Percentiles rank a stretch among this genome's conserved stretches.
Conservation (phyloP, 2,329 filamentous ascomycete species). For the Pezicula rhizophila region DNA sequence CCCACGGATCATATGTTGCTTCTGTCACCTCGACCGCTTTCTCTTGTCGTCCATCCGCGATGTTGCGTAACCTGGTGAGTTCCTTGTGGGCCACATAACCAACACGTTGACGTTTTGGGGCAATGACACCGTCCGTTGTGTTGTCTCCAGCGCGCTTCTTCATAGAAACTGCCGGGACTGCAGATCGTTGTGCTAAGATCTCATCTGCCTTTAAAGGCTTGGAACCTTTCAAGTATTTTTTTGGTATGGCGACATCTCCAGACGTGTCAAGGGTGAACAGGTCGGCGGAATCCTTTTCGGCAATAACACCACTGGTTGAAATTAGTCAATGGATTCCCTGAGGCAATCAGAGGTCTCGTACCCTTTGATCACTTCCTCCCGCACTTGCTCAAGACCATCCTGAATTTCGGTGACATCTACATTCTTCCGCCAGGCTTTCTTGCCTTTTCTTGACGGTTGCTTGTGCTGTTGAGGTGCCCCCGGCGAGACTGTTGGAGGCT, state of each 20-base stretch:
- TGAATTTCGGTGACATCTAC: slow-evolving; percentile 87
- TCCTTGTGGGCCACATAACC: slow-evolving; percentile 84
- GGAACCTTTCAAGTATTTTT: slow-evolving; percentile 59
- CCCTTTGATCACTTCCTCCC: slow-evolving; percentile 89
- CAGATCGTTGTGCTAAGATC: slow-evolving; percentile 80
- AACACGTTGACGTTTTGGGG: slow-evolving; percentile 67
- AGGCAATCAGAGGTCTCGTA: slow-evolving; percentile 32
- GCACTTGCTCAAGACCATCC: slow-evolving; percentile 73
- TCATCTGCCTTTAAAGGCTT: slow-evolving; percentile 87
- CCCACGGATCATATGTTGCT: slow-evolving; percentile 77
- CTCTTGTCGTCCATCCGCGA: slow-evolving; percentile 66
- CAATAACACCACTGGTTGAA: slow-evolving; percentile 65
- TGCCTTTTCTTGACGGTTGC: slow-evolving; percentile 91
- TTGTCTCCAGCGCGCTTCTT: slow-evolving; percentile 70
- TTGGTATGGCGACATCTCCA: slow-evolving; percentile 61
- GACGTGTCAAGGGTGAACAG: slow-evolving; percentile 79
- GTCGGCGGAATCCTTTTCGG: slow-evolving; percentile 74
- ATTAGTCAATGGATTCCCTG: slow-evolving; percentile 6
- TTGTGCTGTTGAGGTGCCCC: slow-evolving; percentile 72
- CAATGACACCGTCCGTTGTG: slow-evolving; percentile 66
- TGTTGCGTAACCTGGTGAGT: slow-evolving; percentile 66
- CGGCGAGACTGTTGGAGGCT: slow-evolving; percentile 35
- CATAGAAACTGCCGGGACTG: slow-evolving; percentile 69
- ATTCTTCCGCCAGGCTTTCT: slow-evolving; percentile 98
- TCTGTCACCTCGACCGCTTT: slow-evolving; percentile 42